Evolutionary conservation across 176 grass and related monocot genomes (phyloP), one percentile per base, ranked within the genome.

Genomic region (Dactylis glomerata): DNA sequence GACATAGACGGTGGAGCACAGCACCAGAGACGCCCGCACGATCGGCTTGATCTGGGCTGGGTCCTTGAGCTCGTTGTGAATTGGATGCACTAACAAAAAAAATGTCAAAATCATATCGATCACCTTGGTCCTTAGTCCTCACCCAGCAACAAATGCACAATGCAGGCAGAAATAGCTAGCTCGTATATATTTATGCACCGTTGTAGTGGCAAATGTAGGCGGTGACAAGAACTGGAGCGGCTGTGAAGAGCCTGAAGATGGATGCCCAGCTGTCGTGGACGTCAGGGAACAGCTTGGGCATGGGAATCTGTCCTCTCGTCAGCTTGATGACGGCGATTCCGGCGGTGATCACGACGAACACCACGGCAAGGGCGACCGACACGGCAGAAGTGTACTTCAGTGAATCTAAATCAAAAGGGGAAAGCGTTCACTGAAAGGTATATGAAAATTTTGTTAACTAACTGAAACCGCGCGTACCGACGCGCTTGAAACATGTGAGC

Each of bases 151-250:
- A 36, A 36, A 4, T 38, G 58, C 13, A n/a, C 19, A 32, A 13
- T 59, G 33, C 6, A 33, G 2, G 6, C 2, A 34, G 50, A 77
- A 58, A 6, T 23, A 12, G 26, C 28, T 51, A 26, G n/a, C 36
- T 42, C 0, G n/a, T 0, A 41, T n/a, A n/a, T n/a, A n/a, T n/a
- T n/a, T n/a, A n/a, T 37, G 33, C 80, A 98, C 96, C 93, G 31
- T 98, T 98, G 51, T 98, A 98, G 52, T 98, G 96, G 85, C 96
- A 98, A 57, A 98, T 90, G 80, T 90, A 98, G 50, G 96, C 96
- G 16, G 96, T 98, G 73, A 94, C 93, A 37, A 98, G 89, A 85
- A 98, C 85, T 11, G 96, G 96, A 50, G 88, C 93, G 17, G 91
- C 87, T 19, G 96, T 95, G 89, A 95, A 98, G 75, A 97, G 85